A percentile compares a stretch with the other conserved stretches of the same genome.
These are phyloP conservation scores for Coffea canephora DNA, from an alignment of 257 asterid genomes.

Conservation along the genomic window DNA sequence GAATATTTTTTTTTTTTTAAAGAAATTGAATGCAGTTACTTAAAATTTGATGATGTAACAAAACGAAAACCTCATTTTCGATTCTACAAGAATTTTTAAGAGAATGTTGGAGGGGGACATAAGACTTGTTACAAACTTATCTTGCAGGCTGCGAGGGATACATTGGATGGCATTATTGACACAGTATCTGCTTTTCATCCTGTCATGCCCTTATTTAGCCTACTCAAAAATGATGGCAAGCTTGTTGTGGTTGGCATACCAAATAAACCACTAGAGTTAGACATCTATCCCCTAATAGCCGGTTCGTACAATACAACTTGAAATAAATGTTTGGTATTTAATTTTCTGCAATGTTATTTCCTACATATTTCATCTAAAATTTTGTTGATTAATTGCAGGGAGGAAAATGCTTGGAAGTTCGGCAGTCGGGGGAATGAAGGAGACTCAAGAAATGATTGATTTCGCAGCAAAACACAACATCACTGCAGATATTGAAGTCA, in stretches of 20 bases:
- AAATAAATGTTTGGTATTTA: too few species aligned
- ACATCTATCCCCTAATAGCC: background rate
- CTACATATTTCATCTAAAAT: too few species aligned
- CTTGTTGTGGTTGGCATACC: background rate
- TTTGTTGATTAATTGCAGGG: background rate
- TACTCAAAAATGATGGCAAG: background rate
- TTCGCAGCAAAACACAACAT: too few species aligned
- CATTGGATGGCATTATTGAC: conserved; percentile 15
- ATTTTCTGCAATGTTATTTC: too few species aligned
- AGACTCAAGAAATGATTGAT: conserved; percentile 15
- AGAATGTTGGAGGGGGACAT: too few species aligned
- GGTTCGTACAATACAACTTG: background rate
- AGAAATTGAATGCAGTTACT: too few species aligned
- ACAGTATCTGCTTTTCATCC: background rate
- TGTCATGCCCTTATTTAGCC: background rate
- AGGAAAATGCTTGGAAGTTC: background rate
- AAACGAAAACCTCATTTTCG: too few species aligned
- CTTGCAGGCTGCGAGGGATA: background rate
- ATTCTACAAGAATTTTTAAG: too few species aligned
- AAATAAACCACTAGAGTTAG: background rate
- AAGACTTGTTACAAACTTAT: too few species aligned
- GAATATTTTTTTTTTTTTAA: too few species aligned
- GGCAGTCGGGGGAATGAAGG: conserved; percentile 44
- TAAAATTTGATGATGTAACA: too few species aligned
- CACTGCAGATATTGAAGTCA: too few species aligned